These are phyloP conservation scores for Podospora pseudoanserina DNA, from an alignment of 495 filamentous ascomycete genomes.

Conservation along the genomic window DNA sequence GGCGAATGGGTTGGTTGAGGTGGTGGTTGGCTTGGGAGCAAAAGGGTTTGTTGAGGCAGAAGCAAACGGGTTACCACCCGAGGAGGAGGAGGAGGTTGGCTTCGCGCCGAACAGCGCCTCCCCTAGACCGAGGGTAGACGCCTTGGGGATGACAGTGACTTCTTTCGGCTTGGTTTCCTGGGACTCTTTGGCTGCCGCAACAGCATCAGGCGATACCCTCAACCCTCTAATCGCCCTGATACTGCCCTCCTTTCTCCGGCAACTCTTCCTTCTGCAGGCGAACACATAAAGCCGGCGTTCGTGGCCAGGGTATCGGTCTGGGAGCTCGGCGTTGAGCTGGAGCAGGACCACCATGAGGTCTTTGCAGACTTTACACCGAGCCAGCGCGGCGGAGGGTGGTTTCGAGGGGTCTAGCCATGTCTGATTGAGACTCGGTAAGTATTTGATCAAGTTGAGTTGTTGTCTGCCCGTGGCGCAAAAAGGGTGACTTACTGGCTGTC, in stretches of 20 bases:
- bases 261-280: conserved; percentile 71
- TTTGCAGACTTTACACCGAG: conserved; percentile 87
- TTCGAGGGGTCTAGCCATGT: conserved; percentile 70
- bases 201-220: conserved; percentile 41
- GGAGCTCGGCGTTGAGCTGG: conserved; percentile 88
- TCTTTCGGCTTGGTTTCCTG: conserved; percentile 22
- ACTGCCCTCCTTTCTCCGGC: conserved; percentile 77
- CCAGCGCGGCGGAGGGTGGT: conserved; percentile 72
- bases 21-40: conserved; percentile 25
- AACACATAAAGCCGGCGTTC: conserved; percentile 85
- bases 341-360: conserved; percentile 77
- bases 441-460: not conserved
- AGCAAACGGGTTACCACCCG: conserved; percentile 46
- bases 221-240: conserved; percentile 67
- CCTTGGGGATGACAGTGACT: conserved; percentile 12
- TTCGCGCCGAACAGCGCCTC: conserved; percentile 54
- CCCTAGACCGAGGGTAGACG: conserved; percentile 42
- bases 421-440: conserved; percentile 40
- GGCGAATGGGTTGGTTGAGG: conserved; percentile 37
- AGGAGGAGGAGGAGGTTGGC: conserved; percentile 24
- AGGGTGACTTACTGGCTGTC: conserved; percentile 65
- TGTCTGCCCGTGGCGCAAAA: not conserved
- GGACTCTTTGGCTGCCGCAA: conserved; percentile 19
- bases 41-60: conserved; percentile 39
- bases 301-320: conserved; percentile 76